Evolutionary conservation across 2,329 filamentous ascomycete species (phyloP).

Genomic region (Epichloe gansuensis): DNA sequence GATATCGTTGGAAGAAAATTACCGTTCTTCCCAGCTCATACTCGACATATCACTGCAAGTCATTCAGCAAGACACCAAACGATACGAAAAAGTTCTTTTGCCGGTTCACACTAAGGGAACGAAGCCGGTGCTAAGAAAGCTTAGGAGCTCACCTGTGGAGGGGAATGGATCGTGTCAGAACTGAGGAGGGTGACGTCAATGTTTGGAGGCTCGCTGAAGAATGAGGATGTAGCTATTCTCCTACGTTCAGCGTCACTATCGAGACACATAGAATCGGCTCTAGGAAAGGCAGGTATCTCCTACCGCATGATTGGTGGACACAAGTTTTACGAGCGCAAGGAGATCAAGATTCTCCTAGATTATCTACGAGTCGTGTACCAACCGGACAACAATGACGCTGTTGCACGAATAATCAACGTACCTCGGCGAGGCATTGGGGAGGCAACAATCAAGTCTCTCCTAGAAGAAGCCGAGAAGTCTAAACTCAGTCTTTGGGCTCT

Average conservation of each 20-base stretch:
- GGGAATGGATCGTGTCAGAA: constrained; percentile 79
- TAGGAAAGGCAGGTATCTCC: constrained; percentile 69
- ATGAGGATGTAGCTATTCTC: constrained; percentile 74
- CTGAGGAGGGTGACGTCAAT: constrained; percentile 59
- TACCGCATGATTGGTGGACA: constrained; percentile 88
- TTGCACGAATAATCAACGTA: constrained; percentile 73
- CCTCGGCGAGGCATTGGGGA: constrained; percentile 75
- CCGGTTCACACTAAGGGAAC: constrained; percentile 73
- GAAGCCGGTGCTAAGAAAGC: constrained; percentile 64
- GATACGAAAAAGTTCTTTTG: constrained; percentile 68
- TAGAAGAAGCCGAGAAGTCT: constrained; percentile 63
- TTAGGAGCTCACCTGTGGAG: constrained; percentile 63
- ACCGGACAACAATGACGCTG: constrained; percentile 75
- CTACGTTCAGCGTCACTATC: constrained; percentile 77
- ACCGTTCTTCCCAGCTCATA: constrained; percentile 80
- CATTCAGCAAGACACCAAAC: constrained; percentile 76
- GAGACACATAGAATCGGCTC: constrained; percentile 68
- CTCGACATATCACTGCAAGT: constrained; percentile 68
- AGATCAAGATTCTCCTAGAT: constrained; percentile 78
- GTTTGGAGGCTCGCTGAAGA: constrained; percentile 59
- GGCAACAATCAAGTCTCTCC: constrained; percentile 57
- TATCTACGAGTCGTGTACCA: constrained; percentile 80
- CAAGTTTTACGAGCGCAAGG: constrained; percentile 82
- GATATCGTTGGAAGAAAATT: constrained; percentile 85
- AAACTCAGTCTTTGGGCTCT: constrained; percentile 64